phyloP scores from a whole-genome alignment of 305 asterid species.

The Fraxinus sp. region DNA sequence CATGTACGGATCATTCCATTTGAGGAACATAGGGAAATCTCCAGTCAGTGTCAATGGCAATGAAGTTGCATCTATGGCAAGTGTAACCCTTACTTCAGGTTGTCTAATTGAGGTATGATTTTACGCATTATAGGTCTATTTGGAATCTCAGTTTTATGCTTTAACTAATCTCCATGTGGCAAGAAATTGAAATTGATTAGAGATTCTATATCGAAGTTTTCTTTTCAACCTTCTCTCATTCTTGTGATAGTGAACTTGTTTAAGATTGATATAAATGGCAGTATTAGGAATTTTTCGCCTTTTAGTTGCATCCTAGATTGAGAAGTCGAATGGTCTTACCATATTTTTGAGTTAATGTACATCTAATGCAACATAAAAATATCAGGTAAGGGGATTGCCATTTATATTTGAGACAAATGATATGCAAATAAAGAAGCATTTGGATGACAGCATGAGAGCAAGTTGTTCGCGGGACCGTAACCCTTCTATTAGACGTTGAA shows the following conservation, averaged over 20 bases:
- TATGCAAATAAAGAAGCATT: constrained; percentile 24
- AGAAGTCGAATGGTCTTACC: neutral
- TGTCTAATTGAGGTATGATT: constrained; percentile 68
- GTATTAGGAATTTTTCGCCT: neutral
- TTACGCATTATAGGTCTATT: neutral
- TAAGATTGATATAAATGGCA: neutral
- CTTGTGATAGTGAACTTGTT: neutral
- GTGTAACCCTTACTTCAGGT: constrained; percentile 45
- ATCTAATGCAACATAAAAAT: constrained; percentile 5
- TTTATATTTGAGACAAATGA: constrained; percentile 35
- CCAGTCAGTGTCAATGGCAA: constrained; percentile 53
- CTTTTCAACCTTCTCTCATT: neutral
- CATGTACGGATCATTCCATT: constrained; percentile 49
- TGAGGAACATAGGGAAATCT: constrained; percentile 61
- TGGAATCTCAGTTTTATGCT: neutral
- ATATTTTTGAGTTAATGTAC: neutral
- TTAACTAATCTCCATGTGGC: neutral
- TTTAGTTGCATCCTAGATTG: neutral
- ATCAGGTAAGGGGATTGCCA: constrained; percentile 26
- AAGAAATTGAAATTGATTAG: neutral
- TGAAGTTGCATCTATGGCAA: constrained; percentile 39
- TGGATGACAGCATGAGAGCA: constrained; percentile 23
- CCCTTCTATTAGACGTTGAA: constrained; percentile 19
- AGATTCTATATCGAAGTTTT: neutral
- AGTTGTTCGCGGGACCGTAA: constrained; percentile 10